Base-by-base conservation (phyloP, 495 filamentous ascomycete species). In the Penicillium diatomitis region DNA sequence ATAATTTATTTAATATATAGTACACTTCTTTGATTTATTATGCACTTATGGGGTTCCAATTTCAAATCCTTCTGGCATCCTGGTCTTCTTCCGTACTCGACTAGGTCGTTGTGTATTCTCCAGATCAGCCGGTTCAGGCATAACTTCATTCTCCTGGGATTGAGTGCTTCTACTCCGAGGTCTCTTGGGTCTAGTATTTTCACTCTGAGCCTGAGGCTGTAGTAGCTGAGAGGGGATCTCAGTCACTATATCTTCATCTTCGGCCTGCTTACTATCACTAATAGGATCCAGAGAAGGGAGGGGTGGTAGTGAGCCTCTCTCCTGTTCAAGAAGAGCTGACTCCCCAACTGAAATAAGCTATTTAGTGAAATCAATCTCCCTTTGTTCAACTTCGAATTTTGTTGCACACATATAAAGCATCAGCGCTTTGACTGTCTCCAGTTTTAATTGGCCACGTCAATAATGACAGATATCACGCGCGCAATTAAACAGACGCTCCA, bases 401-500 rank as follows among this genome's bases (percentile, higher is more conserved):
- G 43, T 7, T 20, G n/a, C 5, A 27, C 32, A 41, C 0, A 27
- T 8, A 46, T 40, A 32, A 27, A 51, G 35, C 29, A 51, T 46
- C 3, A 51, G 41, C 12, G 9, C 36, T 7, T 9, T 33, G 6
- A 51, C 39, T 46, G 35, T 51, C 8, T 39, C 38, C 32, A 32
- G 43, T 27, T 46, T 51, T 29, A 51, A 9, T 5, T 41, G 42
- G 3, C 54, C 37, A 36, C 46, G 46, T 12, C 54, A 38, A 50
- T 56, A 56, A 34, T 56, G 27, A 40, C 32, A 56, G 41, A 56
- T 44, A 52, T 56, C 49, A 32, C 46, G 33, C 42, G 46, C 38
- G 43, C 12, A 52, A 49, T 56, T 50, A 35, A 56, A 56, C n/a
- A 56, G 38, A 27, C 49, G 46, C 38, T 56, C 49, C 2, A 56